Conservation (phyloP, 495 filamentous ascomycete species). For the Bacidia rubella region DNA sequence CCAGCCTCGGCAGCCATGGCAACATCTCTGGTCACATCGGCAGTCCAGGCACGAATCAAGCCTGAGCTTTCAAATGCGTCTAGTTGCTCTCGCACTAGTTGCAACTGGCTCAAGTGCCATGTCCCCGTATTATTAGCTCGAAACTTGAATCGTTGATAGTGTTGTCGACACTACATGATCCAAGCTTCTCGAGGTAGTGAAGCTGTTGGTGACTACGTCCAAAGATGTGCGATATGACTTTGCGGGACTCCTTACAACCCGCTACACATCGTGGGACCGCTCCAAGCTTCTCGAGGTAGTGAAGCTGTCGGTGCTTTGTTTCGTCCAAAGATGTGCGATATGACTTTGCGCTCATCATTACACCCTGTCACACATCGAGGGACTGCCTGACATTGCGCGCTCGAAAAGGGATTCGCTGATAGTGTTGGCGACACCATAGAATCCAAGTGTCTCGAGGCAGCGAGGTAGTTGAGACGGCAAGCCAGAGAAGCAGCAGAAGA, state of each 20-base stretch:
- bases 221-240: not conserved
- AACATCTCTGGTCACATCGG: conserved; percentile 21
- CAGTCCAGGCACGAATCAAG: conserved; percentile 23
- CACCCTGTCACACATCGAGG: not conserved
- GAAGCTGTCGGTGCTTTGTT: not conserved
- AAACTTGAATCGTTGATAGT: not conserved
- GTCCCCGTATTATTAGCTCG: not conserved
- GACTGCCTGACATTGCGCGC: no score
- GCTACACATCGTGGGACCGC: no score
- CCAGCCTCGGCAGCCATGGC: not conserved
- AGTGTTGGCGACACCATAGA: no score
- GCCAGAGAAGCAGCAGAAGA: no score
- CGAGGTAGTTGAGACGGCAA: no score
- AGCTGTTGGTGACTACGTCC: not conserved
- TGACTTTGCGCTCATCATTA: not conserved
- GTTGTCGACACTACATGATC: not conserved
- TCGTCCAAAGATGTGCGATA: not conserved
- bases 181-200: not conserved
- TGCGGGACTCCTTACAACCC: not conserved
- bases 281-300: not conserved
- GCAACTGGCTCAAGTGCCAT: conserved; percentile 46
- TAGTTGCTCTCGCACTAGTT: conserved; percentile 45
- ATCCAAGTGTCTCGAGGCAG: no score
- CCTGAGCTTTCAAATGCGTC: conserved; percentile 40
- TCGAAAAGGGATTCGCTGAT: no score